Base-by-base conservation (phyloP, 495 filamentous ascomycete species). In the Annulohypoxylon bovei region DNA sequence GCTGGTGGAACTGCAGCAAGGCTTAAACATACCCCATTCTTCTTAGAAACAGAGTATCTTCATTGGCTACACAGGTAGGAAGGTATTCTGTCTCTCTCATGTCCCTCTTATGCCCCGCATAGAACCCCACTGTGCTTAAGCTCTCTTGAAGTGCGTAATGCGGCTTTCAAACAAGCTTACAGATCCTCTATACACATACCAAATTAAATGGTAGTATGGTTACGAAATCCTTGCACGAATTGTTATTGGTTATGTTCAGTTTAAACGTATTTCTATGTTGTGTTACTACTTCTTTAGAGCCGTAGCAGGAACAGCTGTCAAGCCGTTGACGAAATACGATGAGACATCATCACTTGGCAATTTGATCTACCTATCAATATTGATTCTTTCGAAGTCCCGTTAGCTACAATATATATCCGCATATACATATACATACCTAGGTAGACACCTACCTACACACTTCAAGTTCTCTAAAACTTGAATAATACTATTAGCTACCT, bases 11-110 rank as follows among this genome's bases (percentile, higher is more conserved):
- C 46, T 65, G 30, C 39, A 56, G 37, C 59, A 35, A 67, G 63
- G 68, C 68, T 71, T 66, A 62, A 62, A 46, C 33, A 12, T 8
- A 5, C 22, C 23, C 67, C 61, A 20, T 25, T 46, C 18, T 70
- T 70, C 4, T 44, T 61, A 30, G 20, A 25, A 59, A 47, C 9
- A 2, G 1, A 50, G 8, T 0, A 33, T 0, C 6, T 1, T 39
- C 3, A 65, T 70, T 70, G 55, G 61, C 12, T 46, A 6, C 6
- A 3, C 7, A 32, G 30, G 20, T 14, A 47, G 30, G 30, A 4
- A 32, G 30, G 30, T 28, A n/a, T n/a, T 27, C 2, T 18, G n/a
- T 20, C 40, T 35, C 42, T 42, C n/a, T 4, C 0, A 8, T 23
- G 46, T 28, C 11, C 23, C 20, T 66, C 52, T 33, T 22, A 9